Percentiles rank a stretch among this genome's conserved stretches.
phyloP scores from a whole-genome alignment of 441 rosid species.

The Populus hybrid region DNA sequence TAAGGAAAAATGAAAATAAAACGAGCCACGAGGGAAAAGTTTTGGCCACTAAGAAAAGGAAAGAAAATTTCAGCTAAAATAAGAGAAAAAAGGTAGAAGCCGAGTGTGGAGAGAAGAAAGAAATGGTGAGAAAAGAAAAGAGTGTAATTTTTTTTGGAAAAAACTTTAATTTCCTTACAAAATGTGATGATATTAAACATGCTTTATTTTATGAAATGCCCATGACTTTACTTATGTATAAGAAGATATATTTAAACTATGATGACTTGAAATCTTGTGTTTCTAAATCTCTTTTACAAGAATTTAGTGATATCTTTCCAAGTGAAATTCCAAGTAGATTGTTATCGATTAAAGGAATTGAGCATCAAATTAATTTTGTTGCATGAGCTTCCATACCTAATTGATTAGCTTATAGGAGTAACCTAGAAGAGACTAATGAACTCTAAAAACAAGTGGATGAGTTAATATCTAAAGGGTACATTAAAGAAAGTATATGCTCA shows the following conservation, averaged over 20 bases:
- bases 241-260: too few relatives aligned
- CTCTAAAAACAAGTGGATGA: neutral
- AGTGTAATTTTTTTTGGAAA: neutral
- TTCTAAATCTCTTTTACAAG: too few relatives aligned
- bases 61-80: too few relatives aligned
- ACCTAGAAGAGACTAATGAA: neutral
- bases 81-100: too few relatives aligned
- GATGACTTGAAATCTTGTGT: neutral
- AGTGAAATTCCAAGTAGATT: neutral
- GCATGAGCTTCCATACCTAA: neutral
- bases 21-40: too few relatives aligned
- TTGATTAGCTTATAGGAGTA: neutral
- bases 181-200: neutral
- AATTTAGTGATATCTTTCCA: neutral
- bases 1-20: neutral
- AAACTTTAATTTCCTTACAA: too few relatives aligned
- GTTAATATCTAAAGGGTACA: neutral
- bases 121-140: neutral
- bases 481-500: neutral
- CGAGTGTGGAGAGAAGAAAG: neutral
- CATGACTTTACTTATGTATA: neutral
- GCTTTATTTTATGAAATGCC: neutral
- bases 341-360: neutral
- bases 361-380: neutral
- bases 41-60: too few relatives aligned